Conservation (phyloP, 768 basidiomycete species). For the Tylopilus rubrobrunneus region DNA sequence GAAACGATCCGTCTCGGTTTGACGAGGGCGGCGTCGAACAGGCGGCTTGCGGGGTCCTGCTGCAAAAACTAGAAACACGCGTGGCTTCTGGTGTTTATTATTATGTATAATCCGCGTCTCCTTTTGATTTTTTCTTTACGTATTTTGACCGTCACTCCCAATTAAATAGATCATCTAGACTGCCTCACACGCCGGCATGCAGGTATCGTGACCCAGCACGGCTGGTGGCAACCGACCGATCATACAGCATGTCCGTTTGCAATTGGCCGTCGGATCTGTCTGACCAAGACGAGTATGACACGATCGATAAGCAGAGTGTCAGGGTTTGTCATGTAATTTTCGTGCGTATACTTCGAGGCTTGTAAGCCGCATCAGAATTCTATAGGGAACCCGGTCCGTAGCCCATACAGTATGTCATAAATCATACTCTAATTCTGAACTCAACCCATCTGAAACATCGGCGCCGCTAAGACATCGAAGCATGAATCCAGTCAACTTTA, state of each 20-base stretch:
- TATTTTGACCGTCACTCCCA: background rate
- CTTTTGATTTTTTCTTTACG: background rate
- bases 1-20: conserved; percentile 38
- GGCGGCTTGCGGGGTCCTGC: conserved; percentile 12
- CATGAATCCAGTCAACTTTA: background rate
- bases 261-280: background rate
- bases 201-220: background rate
- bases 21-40: conserved; percentile 8
- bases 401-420: background rate
- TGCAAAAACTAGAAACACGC: conserved; percentile 6
- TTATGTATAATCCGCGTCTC: background rate
- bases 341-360: background rate
- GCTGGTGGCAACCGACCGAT: background rate
- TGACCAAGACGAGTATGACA: too few species aligned
- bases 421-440: background rate
- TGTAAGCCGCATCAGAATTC: background rate
- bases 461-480: background rate
- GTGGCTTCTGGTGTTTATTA: conserved; percentile 16
- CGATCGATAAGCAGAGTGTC: too few species aligned
- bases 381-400: background rate
- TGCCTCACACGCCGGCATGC: background rate
- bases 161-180: background rate
- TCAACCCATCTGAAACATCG: background rate
- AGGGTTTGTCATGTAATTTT: background rate
- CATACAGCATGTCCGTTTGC: background rate